Evolutionary conservation across 2,329 filamentous ascomycete species (phyloP).

Genomic region (Aspergillus transmontanensis): DNA sequence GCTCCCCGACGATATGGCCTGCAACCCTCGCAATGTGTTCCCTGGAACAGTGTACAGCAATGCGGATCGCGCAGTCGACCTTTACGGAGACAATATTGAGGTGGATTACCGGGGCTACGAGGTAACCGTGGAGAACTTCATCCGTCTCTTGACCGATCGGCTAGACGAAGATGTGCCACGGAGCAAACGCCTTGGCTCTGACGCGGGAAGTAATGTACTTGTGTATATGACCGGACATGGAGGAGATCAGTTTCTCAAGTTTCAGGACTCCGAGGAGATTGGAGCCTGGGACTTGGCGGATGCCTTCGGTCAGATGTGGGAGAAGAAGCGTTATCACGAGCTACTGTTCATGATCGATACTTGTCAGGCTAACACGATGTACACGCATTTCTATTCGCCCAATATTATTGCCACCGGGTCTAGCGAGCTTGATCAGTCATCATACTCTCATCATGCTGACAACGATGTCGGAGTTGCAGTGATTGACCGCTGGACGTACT

Average conservation of each 20-base stretch:
- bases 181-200: constrained; percentile 89
- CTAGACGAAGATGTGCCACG: constrained; percentile 92
- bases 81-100: constrained; percentile 98
- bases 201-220: constrained; percentile 93
- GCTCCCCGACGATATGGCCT: constrained; percentile 99
- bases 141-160: constrained; percentile 88
- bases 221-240: constrained; percentile 99
- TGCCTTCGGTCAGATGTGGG: constrained; percentile 99
- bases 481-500: constrained; percentile 98
- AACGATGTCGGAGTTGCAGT: constrained; percentile 97
- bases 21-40: constrained; percentile 97
- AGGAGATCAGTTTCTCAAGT: constrained; percentile 96
- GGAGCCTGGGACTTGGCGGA: constrained; percentile 94
- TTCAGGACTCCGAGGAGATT: constrained; percentile 97
- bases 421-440: constrained; percentile 91
- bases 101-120: constrained; percentile 98
- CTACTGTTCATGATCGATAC: constrained; percentile 99
- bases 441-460: constrained; percentile 96
- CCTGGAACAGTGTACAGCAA: constrained; percentile 98
- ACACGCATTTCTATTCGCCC: constrained; percentile 94
- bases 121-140: constrained; percentile 98
- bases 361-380: constrained; percentile 99
- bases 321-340: constrained; percentile 99
- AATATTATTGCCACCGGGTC: constrained; percentile 99
- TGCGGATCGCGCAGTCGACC: constrained; percentile 88